These are phyloP conservation scores for Lodderomyces oxycetoniae DNA, from an alignment of 1,139 yeast genomes.

Conservation along the genomic window DNA sequence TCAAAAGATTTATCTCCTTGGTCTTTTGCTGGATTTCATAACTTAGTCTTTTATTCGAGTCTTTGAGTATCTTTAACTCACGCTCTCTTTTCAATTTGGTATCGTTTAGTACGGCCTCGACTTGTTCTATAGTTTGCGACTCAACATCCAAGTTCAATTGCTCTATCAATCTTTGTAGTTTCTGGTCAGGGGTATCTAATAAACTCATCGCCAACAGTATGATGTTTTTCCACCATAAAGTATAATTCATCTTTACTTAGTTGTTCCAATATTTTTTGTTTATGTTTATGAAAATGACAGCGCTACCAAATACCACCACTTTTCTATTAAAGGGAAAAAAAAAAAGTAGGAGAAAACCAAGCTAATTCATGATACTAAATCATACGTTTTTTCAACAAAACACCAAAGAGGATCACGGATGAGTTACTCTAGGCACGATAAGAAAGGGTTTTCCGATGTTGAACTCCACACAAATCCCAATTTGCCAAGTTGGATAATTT, in stretches of 20 bases:
- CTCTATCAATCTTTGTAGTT: slow-evolving; percentile 3
- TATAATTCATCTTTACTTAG: background rate
- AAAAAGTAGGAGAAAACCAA: no score
- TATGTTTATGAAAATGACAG: no score
- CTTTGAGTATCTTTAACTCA: background rate
- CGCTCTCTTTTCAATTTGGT: background rate
- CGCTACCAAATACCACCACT: no score
- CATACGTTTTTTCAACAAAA: no score
- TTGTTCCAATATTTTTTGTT: background rate
- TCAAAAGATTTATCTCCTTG: slow-evolving; percentile 23
- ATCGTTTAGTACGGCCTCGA: slow-evolving; percentile 1
- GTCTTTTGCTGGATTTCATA: slow-evolving; percentile 17
- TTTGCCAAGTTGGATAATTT: slow-evolving; percentile 77
- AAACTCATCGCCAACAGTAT: no score
- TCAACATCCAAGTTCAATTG: slow-evolving; percentile 3
- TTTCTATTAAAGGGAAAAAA: no score
- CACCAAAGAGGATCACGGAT: no score
- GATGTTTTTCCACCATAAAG: no score
- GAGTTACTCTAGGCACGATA: slow-evolving; percentile 14
- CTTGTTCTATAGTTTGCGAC: slow-evolving; percentile 2
- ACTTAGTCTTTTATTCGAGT: slow-evolving; percentile 20
- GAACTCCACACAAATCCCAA: slow-evolving; percentile 43
- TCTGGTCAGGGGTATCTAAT: background rate
- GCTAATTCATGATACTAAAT: no score
- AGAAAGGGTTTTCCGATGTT: slow-evolving; percentile 37